Conservation (phyloP, 2,329 filamentous ascomycete species). For the Fusarium denticulatum region DNA sequence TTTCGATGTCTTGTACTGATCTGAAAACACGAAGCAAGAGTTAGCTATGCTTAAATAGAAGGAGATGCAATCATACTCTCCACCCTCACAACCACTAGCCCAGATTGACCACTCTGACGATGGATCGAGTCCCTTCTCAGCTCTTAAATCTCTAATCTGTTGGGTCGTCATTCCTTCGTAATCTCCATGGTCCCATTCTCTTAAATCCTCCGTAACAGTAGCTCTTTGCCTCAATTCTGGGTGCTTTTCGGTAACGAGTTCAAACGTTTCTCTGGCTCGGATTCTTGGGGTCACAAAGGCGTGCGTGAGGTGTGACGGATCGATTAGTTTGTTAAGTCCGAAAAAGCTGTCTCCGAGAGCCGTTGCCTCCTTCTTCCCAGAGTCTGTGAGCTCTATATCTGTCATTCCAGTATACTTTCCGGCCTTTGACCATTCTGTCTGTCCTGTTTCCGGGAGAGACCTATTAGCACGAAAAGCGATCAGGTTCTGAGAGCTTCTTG, state of each 20-base stretch:
- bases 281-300: neutral
- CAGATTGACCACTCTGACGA: neutral
- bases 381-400: neutral
- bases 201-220: neutral
- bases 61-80: neutral
- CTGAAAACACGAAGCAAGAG: rapidly evolving
- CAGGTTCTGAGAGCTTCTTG: rapidly evolving
- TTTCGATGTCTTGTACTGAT: neutral
- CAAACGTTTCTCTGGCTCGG: neutral
- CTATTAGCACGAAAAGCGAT: neutral
- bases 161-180: neutral
- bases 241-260: neutral
- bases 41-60: neutral
- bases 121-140: neutral
- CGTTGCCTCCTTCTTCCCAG: neutral
- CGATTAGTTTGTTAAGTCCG: neutral
- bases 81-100: neutral
- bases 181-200: neutral
- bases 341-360: neutral
- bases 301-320: neutral
- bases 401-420: neutral
- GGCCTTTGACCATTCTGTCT: neutral
- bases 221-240: neutral
- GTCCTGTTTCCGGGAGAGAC: neutral
- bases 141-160: neutral